phyloP scores from a whole-genome alignment of 106 monocot species.

The Platanthera zijinensis region DNA sequence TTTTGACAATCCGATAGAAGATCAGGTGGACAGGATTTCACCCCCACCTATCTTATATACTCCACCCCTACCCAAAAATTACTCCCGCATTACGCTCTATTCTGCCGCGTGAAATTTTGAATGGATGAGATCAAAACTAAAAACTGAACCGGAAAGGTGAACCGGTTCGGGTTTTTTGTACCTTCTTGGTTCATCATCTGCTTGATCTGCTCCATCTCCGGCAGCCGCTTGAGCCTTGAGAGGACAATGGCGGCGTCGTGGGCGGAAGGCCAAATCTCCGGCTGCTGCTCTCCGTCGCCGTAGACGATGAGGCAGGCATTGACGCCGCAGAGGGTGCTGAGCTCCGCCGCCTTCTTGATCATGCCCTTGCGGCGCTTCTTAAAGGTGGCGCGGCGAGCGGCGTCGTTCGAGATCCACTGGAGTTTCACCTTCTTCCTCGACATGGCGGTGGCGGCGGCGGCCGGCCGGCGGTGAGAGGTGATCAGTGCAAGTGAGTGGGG shows the following conservation, averaged over 20 bases:
- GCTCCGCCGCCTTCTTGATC: constrained; percentile 42
- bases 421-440: constrained; percentile 51
- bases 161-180: neutral
- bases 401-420: constrained; percentile 25
- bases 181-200: constrained; percentile 46
- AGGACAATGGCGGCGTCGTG: constrained; percentile 12
- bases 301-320: constrained; percentile 32
- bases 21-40: too few species aligned
- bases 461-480: too few species aligned
- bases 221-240: constrained; percentile 23
- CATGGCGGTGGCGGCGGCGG: constrained; percentile 1
- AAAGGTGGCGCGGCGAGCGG: constrained; percentile 21
- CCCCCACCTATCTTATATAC: too few species aligned
- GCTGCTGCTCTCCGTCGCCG: constrained; percentile 15
- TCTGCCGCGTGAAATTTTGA: too few species aligned
- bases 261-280: constrained; percentile 35
- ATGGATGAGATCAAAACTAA: too few species aligned
- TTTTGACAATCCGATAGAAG: too few species aligned
- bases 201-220: constrained; percentile 35
- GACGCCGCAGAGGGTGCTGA: constrained; percentile 28
- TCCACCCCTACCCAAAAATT: too few species aligned
- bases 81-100: too few species aligned
- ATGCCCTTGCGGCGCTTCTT: constrained; percentile 39
- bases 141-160: too few species aligned
- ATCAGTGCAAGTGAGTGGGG: too few species aligned